A percentile compares a stretch with the other conserved stretches of the same genome.
These are phyloP conservation scores for Lineolata rhizophorae DNA, from an alignment of 495 filamentous ascomycete genomes.

Conservation along the genomic window DNA sequence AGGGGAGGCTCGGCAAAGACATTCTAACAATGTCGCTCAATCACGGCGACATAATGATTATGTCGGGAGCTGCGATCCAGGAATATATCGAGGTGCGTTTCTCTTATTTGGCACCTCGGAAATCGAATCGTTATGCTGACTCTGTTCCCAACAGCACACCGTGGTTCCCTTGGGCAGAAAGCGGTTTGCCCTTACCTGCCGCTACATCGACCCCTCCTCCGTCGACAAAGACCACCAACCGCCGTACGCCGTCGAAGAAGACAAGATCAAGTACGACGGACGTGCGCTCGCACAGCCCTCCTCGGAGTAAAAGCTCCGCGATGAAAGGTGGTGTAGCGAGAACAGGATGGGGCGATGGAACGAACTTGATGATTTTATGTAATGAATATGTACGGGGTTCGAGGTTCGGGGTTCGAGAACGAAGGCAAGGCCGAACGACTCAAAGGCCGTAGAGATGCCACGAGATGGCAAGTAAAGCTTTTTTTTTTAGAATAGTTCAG, in stretches of 20 bases:
- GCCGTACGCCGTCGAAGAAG: constrained; percentile 9
- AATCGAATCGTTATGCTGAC: neutral
- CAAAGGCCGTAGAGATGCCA: too few species aligned
- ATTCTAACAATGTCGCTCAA: constrained; percentile 24
- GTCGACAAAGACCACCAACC: constrained; percentile 18
- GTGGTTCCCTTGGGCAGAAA: constrained; percentile 33
- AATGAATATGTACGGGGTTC: too few species aligned
- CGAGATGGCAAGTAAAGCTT: too few species aligned
- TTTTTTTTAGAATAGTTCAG: too few species aligned
- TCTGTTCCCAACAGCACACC: constrained; percentile 28
- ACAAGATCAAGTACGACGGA: constrained; percentile 3
- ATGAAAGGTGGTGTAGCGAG: too few species aligned
- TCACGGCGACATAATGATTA: constrained; percentile 68
- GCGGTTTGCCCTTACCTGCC: constrained; percentile 43
- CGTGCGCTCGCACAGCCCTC: too few species aligned
- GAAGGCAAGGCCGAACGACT: too few species aligned
- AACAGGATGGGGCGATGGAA: too few species aligned
- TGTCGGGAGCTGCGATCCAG: constrained; percentile 57
- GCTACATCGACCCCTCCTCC: constrained; percentile 25
- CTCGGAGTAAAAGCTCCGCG: too few species aligned
- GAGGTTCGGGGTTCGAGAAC: too few species aligned
- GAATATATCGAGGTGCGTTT: constrained; percentile 42
- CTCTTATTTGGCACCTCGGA: neutral
- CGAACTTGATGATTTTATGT: too few species aligned
- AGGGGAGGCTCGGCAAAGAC: constrained; percentile 9